Conservation (phyloP, 768 basidiomycete genomes). For the Nevesoporus exiguus region DNA sequence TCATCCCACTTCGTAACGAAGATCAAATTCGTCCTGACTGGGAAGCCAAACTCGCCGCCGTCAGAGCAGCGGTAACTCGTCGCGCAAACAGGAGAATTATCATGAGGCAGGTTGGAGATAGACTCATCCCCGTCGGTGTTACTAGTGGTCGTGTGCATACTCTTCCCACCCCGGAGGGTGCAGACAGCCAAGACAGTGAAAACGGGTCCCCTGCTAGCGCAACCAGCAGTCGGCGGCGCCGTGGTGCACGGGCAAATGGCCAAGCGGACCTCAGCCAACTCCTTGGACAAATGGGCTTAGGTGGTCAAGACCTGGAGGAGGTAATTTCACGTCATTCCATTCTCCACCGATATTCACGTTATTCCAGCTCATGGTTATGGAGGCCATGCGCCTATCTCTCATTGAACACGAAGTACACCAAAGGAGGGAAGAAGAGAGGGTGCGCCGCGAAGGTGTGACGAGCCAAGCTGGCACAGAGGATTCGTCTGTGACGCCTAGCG, state of each 20-base stretch:
- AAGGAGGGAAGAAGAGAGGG: conserved; percentile 69
- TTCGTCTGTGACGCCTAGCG: conserved; percentile 1
- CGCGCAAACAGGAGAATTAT: conserved; percentile 95
- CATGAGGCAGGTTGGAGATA: conserved; percentile 97
- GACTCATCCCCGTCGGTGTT: conserved; percentile 94
- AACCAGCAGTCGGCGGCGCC: conserved; percentile 52
- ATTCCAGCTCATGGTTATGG: conserved; percentile 91
- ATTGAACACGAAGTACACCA: conserved; percentile 95
- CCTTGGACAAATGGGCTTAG: conserved; percentile 58
- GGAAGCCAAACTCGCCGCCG: conserved; percentile 93
- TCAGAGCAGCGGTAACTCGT: conserved; percentile 92
- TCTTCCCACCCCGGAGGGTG: conserved; percentile 53
- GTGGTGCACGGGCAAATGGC: conserved; percentile 49
- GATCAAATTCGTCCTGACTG: conserved; percentile 98
- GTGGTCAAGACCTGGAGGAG: conserved; percentile 91
- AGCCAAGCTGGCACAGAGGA: conserved; percentile 35
- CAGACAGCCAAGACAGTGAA: conserved; percentile 43
- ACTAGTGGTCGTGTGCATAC: conserved; percentile 83
- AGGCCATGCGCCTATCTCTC: conserved; percentile 94
- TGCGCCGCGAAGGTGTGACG: conserved; percentile 44
- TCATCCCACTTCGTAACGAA: conserved; percentile 29
- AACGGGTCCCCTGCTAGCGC: conserved; percentile 29
- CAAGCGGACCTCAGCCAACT: conserved; percentile 64
- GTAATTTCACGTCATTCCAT: conserved; percentile 41
- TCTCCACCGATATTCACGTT: conserved; percentile 12